Percentiles rank a stretch among this genome's conserved stretches.
Evolutionary conservation across 345 rosid species (phyloP).

Genomic region (Boechera retrofracta): DNA sequence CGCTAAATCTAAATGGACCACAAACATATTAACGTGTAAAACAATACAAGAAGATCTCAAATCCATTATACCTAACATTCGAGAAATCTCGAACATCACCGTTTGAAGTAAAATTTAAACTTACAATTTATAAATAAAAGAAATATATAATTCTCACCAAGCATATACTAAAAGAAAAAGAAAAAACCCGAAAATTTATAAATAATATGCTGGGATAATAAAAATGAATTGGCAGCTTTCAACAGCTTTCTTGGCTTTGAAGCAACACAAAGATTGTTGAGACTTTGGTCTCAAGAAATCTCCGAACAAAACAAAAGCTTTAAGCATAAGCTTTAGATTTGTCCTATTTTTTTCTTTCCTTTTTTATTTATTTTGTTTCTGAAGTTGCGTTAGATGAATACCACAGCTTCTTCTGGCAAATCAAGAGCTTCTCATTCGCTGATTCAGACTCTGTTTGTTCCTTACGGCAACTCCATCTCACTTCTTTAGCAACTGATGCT

Average conservation of each 20-base stretch:
- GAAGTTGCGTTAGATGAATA: conserved; percentile 52
- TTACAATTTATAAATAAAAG: conserved; percentile 7
- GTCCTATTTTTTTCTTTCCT: neutral
- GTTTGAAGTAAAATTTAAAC: neutral
- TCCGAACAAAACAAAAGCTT: conserved; percentile 32
- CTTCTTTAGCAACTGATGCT: conserved; percentile 70
- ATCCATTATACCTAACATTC: conserved; percentile 35
- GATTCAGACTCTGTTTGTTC: conserved; percentile 68
- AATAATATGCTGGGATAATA: conserved; percentile 41
- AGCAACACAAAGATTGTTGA: conserved; percentile 36
- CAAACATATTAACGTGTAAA: conserved; percentile 38
- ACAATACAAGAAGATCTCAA: conserved; percentile 35
- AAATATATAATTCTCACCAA: conserved; percentile 36
- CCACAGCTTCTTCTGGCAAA: conserved; percentile 96
- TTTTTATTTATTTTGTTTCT: conserved; percentile 22
- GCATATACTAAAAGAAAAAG: conserved; percentile 37
- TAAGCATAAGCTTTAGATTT: conserved; percentile 31
- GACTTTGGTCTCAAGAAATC: conserved; percentile 32
- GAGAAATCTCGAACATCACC: conserved; percentile 28
- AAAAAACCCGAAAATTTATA: conserved; percentile 10
- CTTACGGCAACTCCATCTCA: conserved; percentile 86
- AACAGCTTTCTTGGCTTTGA: conserved; percentile 37
- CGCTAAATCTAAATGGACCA: conserved; percentile 12
- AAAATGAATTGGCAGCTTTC: conserved; percentile 36
- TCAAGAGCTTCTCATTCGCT: conserved; percentile 76